Conservation (phyloP, 768 basidiomycete species). For the Fomitopsis serialis region DNA sequence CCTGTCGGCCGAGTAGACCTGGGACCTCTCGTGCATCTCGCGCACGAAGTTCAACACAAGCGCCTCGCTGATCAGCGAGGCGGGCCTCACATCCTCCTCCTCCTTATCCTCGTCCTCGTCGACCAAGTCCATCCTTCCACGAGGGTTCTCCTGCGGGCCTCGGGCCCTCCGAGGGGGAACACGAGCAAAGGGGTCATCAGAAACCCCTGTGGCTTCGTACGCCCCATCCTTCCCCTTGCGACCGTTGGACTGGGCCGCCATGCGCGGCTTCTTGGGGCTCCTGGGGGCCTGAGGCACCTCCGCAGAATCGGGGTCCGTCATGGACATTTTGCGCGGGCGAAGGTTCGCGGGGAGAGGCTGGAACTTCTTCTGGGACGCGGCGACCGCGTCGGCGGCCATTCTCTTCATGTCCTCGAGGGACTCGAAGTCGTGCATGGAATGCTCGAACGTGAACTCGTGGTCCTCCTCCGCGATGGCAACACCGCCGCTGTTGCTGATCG, state of each 20-base stretch:
- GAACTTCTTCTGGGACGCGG: background rate
- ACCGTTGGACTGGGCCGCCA: background rate
- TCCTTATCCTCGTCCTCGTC: background rate
- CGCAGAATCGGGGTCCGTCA: background rate
- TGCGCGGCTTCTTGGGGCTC: constrained; percentile 1
- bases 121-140: background rate
- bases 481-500: background rate
- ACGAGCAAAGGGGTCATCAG: background rate
- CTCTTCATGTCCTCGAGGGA: background rate
- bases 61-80: background rate
- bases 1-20: background rate
- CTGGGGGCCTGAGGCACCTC: background rate
- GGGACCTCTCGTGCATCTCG: background rate
- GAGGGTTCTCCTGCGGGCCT: background rate
- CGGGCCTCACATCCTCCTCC: background rate
- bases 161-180: background rate
- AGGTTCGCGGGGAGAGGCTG: background rate
- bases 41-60: background rate
- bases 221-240: background rate
- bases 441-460: constrained; percentile 2
- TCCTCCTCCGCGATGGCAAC: background rate
- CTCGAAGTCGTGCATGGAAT: background rate
- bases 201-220: background rate
- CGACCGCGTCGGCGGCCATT: background rate
- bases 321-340: background rate